These are phyloP conservation scores for Trametes polyzona DNA, from an alignment of 1,284 basidiomycete genomes.

Conservation along the genomic window DNA sequence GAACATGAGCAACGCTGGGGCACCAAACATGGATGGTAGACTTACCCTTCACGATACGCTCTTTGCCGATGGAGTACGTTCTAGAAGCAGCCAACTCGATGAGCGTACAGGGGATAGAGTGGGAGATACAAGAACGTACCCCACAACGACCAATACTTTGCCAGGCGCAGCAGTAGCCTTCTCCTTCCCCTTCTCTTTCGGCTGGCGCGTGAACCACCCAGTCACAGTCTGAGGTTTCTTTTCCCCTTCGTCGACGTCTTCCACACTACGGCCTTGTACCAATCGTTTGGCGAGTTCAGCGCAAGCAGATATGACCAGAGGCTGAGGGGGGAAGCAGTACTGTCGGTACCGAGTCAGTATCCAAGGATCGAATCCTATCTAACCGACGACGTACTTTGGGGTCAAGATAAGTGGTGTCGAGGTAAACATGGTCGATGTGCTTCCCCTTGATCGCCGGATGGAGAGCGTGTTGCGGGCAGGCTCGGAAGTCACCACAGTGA, in stretches of 20 bases:
- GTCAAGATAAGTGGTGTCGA: slow-evolving; percentile 97
- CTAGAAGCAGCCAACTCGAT: slow-evolving; percentile 44
- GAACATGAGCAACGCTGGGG: neutral
- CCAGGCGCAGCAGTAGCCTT: slow-evolving; percentile 27
- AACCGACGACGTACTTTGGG: slow-evolving; percentile 62
- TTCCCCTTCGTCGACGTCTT: slow-evolving; percentile 33
- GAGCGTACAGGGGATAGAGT: neutral
- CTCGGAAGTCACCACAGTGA: slow-evolving; percentile 95
- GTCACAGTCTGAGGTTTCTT: slow-evolving; percentile 33
- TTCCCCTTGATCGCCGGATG: slow-evolving; percentile 84
- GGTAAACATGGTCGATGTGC: slow-evolving; percentile 85
- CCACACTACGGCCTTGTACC: slow-evolving; percentile 41
- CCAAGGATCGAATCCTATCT: neutral
- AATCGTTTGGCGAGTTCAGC: slow-evolving; percentile 77
- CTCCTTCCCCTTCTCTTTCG: slow-evolving; percentile 29
- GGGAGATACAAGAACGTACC: slow-evolving; percentile 49
- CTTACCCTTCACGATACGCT: slow-evolving; percentile 89
- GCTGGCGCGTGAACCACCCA: slow-evolving; percentile 32
- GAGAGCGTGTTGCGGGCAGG: slow-evolving; percentile 81
- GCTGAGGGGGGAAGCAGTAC: slow-evolving; percentile 96
- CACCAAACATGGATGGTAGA: slow-evolving; percentile 30
- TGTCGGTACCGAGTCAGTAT: slow-evolving; percentile 34
- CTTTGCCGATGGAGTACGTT: slow-evolving; percentile 97
- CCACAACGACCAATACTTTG: slow-evolving; percentile 79
- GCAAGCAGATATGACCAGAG: slow-evolving; percentile 90